Percentiles rank a stretch among this genome's conserved stretches.
Evolutionary conservation across 192 early-diverging fungal genomes (phyloP).

Genomic region (Lobosporangium transversale): DNA sequence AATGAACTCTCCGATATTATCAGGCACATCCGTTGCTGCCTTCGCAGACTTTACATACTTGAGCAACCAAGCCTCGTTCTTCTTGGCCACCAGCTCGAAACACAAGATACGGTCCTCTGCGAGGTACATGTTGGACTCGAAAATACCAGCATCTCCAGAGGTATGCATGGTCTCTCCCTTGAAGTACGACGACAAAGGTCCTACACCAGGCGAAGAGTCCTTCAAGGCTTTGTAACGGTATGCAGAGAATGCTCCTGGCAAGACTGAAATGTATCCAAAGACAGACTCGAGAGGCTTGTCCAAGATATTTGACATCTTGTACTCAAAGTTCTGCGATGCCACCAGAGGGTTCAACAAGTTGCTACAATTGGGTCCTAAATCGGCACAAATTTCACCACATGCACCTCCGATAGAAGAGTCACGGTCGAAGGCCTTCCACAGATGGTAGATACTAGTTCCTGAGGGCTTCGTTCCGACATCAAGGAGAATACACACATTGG

Average conservation of each 20-base stretch:
- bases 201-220: slow-evolving; percentile 66
- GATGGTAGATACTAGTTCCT: slow-evolving; percentile 83
- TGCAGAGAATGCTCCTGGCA: slow-evolving; percentile 95
- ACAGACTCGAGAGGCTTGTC: slow-evolving; percentile 96
- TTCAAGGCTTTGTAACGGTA: slow-evolving; percentile 88
- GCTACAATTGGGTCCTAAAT: slow-evolving; percentile 77
- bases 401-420: slow-evolving; percentile 86
- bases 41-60: slow-evolving; percentile 89
- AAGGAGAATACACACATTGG: slow-evolving; percentile 88
- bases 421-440: slow-evolving; percentile 90
- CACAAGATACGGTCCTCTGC: slow-evolving; percentile 92
- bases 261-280: slow-evolving; percentile 95
- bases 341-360: slow-evolving; percentile 88
- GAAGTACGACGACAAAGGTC: slow-evolving; percentile 85
- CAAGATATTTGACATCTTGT: slow-evolving; percentile 96
- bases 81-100: slow-evolving; percentile 91
- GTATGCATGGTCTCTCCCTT: slow-evolving; percentile 91
- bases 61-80: slow-evolving; percentile 78
- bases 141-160: slow-evolving; percentile 75
- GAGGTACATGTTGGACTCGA: slow-evolving; percentile 93
- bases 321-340: slow-evolving; percentile 97
- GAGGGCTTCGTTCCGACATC: slow-evolving; percentile 94
- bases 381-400: slow-evolving; percentile 92
- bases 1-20: slow-evolving; percentile 85
- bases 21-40: slow-evolving; percentile 93